phyloP scores from a whole-genome alignment of 2,329 filamentous ascomycete species.

The Emergomyces africanus region DNA sequence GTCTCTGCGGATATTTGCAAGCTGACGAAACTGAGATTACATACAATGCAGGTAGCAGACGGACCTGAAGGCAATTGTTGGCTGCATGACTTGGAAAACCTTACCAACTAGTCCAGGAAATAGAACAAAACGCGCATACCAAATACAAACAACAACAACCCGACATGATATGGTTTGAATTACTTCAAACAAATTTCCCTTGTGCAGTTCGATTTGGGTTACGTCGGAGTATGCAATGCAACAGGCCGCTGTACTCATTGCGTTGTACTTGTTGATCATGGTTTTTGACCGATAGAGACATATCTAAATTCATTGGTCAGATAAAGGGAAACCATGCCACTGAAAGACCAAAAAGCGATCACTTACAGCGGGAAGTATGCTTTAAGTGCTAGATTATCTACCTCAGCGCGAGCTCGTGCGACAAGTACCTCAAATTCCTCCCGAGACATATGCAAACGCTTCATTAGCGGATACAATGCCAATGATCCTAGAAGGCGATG shows the following conservation, averaged over 20 bases:
- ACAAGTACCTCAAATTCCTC: slow-evolving; percentile 27
- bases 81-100: not conserved
- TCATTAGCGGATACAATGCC: slow-evolving; percentile 33
- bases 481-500: slow-evolving; percentile 27
- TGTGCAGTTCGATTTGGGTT: not conserved
- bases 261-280: slow-evolving; percentile 6
- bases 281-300: slow-evolving; percentile 31
- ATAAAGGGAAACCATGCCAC: not conserved
- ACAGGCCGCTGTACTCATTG: not conserved
- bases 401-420: slow-evolving; percentile 26
- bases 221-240: not conserved
- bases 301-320: slow-evolving; percentile 23
- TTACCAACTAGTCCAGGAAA: not conserved
- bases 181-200: not conserved
- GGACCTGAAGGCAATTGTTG: not conserved
- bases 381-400: slow-evolving; percentile 24
- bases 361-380: slow-evolving; percentile 35
- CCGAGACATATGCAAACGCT: slow-evolving; percentile 28
- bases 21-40: not conserved
- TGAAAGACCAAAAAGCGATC: not conserved
- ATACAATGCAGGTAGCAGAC: not conserved
- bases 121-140: not conserved
- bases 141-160: not conserved
- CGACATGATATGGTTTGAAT: not conserved
- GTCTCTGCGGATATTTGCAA: not conserved